These are phyloP conservation scores for Cystobasidiaceae sp. DNA, from an alignment of 1,284 basidiomycete genomes.

Conservation along the genomic window DNA sequence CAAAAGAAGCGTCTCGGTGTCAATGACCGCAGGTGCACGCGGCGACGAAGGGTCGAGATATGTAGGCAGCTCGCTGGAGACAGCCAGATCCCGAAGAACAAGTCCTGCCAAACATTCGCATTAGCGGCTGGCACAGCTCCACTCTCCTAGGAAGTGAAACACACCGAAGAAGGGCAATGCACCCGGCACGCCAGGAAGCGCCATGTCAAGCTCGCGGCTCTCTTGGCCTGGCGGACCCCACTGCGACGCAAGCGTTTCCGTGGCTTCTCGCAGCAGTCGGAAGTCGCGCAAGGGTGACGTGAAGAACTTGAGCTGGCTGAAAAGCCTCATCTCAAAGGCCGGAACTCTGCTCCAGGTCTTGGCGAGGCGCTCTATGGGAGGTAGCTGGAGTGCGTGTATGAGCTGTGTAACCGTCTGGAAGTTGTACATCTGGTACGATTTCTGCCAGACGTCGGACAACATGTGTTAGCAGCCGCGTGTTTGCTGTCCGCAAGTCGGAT, in stretches of 20 bases:
- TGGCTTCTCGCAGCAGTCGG: conserved; percentile 62
- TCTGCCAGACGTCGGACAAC: conserved; percentile 52
- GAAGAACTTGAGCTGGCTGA: conserved; percentile 68
- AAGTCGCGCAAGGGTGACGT: conserved; percentile 66
- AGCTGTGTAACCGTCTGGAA: conserved; percentile 76
- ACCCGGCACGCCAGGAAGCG: conserved; percentile 47
- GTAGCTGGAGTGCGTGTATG: conserved; percentile 67
- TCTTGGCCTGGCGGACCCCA: conserved; percentile 52
- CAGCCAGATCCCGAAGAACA: conserved; percentile 67
- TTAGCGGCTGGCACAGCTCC: neutral
- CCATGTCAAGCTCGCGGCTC: conserved; percentile 52
- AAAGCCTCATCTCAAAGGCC: conserved; percentile 68
- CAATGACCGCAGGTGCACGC: conserved; percentile 60
- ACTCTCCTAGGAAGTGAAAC: conserved; percentile 32
- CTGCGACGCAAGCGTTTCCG: conserved; percentile 60
- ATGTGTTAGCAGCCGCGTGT: neutral
- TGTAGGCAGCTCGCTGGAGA: conserved; percentile 65
- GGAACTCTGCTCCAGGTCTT: conserved; percentile 64
- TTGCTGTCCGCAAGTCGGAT: neutral
- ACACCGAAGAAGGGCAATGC: conserved; percentile 74
- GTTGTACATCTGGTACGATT: conserved; percentile 73
- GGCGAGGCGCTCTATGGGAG: conserved; percentile 66
- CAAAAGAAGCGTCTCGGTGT: conserved; percentile 59
- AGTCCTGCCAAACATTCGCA: conserved; percentile 51
- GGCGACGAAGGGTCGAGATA: conserved; percentile 76